Conservation (phyloP, 257 asterid species). For the Plantago elongata region DNA sequence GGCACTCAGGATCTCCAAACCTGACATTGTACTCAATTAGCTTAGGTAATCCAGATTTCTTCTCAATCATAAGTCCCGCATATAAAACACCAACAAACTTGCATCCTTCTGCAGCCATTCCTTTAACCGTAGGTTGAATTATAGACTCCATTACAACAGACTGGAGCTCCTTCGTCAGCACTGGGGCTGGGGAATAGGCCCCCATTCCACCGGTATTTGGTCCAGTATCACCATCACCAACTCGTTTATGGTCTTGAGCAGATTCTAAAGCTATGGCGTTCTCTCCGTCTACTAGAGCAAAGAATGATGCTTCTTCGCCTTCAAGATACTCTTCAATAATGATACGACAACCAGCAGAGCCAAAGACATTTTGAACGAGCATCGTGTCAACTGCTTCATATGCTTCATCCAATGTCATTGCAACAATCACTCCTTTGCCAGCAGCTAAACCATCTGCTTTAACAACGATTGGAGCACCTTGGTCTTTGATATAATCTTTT, state of each 20-base stretch:
- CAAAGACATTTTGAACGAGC: slow-evolving; percentile 76
- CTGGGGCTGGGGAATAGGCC: slow-evolving; percentile 94
- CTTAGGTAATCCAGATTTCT: slow-evolving; percentile 77
- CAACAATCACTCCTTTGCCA: slow-evolving; percentile 90
- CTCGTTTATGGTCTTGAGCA: slow-evolving; percentile 97
- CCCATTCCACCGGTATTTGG: slow-evolving; percentile 99
- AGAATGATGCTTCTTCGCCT: slow-evolving; percentile 95
- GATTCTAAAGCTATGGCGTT: slow-evolving; percentile 88
- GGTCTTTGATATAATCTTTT: slow-evolving; percentile 62
- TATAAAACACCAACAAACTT: slow-evolving; percentile 88
- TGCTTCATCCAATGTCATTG: slow-evolving; percentile 76
- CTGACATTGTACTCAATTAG: slow-evolving; percentile 94
- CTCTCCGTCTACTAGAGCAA: slow-evolving; percentile 91
- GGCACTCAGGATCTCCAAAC: slow-evolving; percentile 97
- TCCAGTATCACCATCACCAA: slow-evolving; percentile 87
- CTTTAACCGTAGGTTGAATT: slow-evolving; percentile 79
- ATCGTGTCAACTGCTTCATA: slow-evolving; percentile 81
- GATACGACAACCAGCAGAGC: slow-evolving; percentile 75
- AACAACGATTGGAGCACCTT: slow-evolving; percentile 83
- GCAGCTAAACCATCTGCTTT: slow-evolving; percentile 97
- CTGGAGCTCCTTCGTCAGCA: slow-evolving; percentile 74
- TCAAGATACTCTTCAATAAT: slow-evolving; percentile 79
- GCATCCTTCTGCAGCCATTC: slow-evolving; percentile 92
- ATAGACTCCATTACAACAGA: slow-evolving; percentile 71
- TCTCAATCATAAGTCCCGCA: slow-evolving; percentile 97